Conservation (phyloP, 345 rosid genomes). For the Populus simonii region DNA sequence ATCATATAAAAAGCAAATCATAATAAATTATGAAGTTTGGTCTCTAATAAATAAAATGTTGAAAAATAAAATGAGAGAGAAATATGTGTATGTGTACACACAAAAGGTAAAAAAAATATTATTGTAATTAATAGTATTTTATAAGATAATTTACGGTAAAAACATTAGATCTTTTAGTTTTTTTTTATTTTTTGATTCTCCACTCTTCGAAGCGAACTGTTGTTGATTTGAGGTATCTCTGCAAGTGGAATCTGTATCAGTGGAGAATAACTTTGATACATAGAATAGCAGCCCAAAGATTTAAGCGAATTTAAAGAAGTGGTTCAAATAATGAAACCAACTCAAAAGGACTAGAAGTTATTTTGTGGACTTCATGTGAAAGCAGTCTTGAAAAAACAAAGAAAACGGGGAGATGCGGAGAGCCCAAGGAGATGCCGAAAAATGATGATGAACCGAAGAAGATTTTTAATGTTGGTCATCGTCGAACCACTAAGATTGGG, state of each 20-base stretch:
- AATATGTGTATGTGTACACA: too few relatives aligned
- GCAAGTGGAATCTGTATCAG: slow-evolving; percentile 19
- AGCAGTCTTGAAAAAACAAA: too few relatives aligned
- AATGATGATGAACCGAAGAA: slow-evolving; percentile 65
- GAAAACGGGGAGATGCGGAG: background rate
- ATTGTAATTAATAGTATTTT: too few relatives aligned
- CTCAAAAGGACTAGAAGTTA: background rate
- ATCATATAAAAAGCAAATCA: too few relatives aligned
- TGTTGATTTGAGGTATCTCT: slow-evolving; percentile 81
- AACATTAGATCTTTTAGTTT: too few relatives aligned
- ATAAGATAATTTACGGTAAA: too few relatives aligned
- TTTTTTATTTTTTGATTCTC: slow-evolving; percentile 47
- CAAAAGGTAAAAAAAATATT: too few relatives aligned
- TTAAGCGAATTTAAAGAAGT: background rate
- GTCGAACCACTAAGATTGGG: slow-evolving; percentile 73
- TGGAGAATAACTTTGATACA: background rate
- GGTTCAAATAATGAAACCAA: background rate
- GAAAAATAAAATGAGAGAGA: too few relatives aligned
- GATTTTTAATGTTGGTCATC: slow-evolving; percentile 75
- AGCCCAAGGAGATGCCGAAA: slow-evolving; percentile 25
- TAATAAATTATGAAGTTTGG: too few relatives aligned
- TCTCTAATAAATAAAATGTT: too few relatives aligned
- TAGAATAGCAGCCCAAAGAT: background rate
- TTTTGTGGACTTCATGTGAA: background rate
- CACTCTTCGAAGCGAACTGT: slow-evolving; percentile 82